Conservation (phyloP, 495 filamentous ascomycete species). For the Penicilliopsis zonata region DNA sequence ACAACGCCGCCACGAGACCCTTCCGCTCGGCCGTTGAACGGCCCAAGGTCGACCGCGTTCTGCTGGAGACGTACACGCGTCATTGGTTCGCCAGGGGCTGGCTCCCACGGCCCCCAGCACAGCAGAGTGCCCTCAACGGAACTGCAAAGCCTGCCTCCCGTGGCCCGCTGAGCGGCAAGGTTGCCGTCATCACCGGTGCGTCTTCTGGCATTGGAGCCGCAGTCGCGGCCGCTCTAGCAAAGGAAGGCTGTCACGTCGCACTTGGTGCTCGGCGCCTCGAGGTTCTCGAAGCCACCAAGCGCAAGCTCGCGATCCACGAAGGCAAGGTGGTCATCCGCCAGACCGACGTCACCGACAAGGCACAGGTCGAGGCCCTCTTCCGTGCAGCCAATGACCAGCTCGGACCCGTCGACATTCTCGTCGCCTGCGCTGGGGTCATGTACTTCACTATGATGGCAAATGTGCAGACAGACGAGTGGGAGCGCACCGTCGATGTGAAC, state of each 20-base stretch:
- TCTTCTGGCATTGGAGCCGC: conserved; percentile 39
- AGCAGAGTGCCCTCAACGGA: conserved; percentile 21
- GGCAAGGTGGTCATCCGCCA: conserved; percentile 44
- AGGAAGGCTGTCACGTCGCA: conserved; percentile 48
- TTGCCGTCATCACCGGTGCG: conserved; percentile 38
- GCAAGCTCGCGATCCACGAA: conserved; percentile 31
- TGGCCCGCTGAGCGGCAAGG: conserved; percentile 40
- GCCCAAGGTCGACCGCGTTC: conserved; percentile 43
- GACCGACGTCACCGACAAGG: conserved; percentile 49
- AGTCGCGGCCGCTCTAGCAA: conserved; percentile 34
- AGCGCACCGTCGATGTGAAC: conserved; percentile 58
- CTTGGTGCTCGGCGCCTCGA: conserved; percentile 51
- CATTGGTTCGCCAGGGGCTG: conserved; percentile 62
- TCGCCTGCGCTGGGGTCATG: conserved; percentile 63
- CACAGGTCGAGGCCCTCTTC: conserved; percentile 44
- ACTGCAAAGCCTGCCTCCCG: conserved; percentile 19
- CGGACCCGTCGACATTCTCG: conserved; percentile 52
- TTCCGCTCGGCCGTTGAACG: conserved; percentile 43
- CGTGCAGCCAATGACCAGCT: conserved; percentile 38
- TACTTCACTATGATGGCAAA: conserved; percentile 69
- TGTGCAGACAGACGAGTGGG: conserved; percentile 50
- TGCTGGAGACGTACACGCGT: conserved; percentile 54
- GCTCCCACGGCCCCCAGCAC: conserved; percentile 41
- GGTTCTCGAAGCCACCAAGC: conserved; percentile 44
- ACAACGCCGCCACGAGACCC: conserved; percentile 44